Evolutionary conservation across 176 grass and related monocot species (phyloP).

Genomic region (Raddia distichophylla): DNA sequence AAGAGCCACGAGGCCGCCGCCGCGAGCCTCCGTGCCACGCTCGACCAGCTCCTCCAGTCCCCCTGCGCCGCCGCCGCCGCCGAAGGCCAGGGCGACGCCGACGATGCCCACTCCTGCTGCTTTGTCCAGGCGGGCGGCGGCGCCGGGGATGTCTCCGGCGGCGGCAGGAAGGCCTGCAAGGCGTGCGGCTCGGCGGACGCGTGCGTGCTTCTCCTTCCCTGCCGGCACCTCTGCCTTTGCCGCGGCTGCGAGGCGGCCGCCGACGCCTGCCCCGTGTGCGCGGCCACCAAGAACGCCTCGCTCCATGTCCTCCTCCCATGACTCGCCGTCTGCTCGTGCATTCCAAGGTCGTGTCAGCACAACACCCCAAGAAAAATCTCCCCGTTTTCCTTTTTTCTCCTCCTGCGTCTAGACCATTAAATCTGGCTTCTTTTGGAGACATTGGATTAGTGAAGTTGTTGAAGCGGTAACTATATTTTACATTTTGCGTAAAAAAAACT

Average conservation of each 20-base stretch:
- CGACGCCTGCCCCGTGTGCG: constrained; percentile 54
- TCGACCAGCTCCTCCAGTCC: constrained; percentile 45
- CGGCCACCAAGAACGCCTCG: constrained; percentile 46
- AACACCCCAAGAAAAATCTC: background rate
- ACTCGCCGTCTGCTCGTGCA: background rate
- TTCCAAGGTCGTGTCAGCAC: background rate
- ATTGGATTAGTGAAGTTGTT: constrained; percentile 8
- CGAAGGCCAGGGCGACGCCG: constrained; percentile 34
- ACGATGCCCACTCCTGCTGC: constrained; percentile 79
- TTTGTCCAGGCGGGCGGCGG: constrained; percentile 1
- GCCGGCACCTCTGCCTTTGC: constrained; percentile 80
- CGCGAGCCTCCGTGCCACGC: constrained; percentile 52
- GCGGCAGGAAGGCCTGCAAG: constrained; percentile 33
- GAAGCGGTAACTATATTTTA: background rate
- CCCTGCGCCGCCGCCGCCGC: background rate
- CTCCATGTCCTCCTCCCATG: constrained; percentile 51
- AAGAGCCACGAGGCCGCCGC: constrained; percentile 59
- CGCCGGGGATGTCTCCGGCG: background rate
- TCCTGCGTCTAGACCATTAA: background rate
- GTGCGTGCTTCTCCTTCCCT: constrained; percentile 70
- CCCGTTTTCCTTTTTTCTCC: background rate
- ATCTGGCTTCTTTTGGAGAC: background rate
- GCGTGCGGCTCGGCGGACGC: constrained; percentile 50
- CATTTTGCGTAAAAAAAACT: background rate
- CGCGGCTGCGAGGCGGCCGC: constrained; percentile 38